Conservation (phyloP, 331 rosid species). For the Saraca asoca region DNA sequence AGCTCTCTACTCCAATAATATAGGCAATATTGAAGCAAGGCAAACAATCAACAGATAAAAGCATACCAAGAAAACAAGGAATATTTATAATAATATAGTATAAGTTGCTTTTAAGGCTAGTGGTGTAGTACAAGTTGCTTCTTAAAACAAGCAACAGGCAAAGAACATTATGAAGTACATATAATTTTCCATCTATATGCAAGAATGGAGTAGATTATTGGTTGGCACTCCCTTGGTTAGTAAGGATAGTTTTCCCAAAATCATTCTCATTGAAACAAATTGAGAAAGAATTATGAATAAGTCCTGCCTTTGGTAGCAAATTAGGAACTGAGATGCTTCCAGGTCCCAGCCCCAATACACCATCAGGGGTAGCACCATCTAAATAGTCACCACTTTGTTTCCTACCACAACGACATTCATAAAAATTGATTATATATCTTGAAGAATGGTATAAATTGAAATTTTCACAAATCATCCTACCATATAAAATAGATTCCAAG, state of each 20-base stretch:
- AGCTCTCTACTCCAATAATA: slow-evolving; percentile 49
- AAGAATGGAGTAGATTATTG: slow-evolving; percentile 52
- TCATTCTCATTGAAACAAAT: slow-evolving; percentile 49
- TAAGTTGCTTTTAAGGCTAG: neutral
- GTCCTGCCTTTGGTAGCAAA: slow-evolving; percentile 57
- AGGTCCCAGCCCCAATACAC: slow-evolving; percentile 65
- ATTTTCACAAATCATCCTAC: neutral
- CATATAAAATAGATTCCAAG: neutral
- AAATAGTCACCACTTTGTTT: slow-evolving; percentile 59
- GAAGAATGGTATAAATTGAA: neutral
- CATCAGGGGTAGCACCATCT: slow-evolving; percentile 66
- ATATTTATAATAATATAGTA: slow-evolving; percentile 11
- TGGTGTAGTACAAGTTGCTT: neutral
- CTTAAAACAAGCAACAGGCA: slow-evolving; percentile 26
- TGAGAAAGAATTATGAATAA: slow-evolving; percentile 56
- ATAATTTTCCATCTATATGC: slow-evolving; percentile 43
- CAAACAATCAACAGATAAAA: slow-evolving; percentile 24
- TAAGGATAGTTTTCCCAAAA: slow-evolving; percentile 60
- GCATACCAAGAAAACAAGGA: slow-evolving; percentile 22
- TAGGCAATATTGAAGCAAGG: slow-evolving; percentile 43
- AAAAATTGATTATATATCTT: slow-evolving; percentile 12
- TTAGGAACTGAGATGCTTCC: slow-evolving; percentile 62
- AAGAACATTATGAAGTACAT: slow-evolving; percentile 28
- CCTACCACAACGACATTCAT: slow-evolving; percentile 58
- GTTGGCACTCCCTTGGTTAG: slow-evolving; percentile 48